Conservation (phyloP, 2,329 filamentous ascomycete species). For the Fusarium pseudocircinatum region DNA sequence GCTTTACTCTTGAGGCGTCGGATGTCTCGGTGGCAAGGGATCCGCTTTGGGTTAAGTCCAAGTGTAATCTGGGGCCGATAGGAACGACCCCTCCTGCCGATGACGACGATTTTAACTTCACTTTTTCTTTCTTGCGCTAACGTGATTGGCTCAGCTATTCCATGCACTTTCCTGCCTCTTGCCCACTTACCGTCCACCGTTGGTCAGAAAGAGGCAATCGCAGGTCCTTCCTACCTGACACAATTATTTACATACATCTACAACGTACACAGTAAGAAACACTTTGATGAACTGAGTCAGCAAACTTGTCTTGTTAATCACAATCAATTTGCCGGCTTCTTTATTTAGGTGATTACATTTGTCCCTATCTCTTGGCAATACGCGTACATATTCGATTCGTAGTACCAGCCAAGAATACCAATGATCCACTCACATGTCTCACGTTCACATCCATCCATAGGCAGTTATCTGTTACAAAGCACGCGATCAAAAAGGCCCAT, state of each 20-base stretch:
- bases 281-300: neutral
- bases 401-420: neutral
- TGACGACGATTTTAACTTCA: constrained; percentile 15
- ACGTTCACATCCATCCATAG: neutral
- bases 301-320: neutral
- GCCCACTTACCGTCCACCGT: neutral
- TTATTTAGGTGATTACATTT: neutral
- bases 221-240: neutral
- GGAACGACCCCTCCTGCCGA: constrained; percentile 11
- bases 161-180: neutral
- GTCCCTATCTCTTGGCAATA: neutral
- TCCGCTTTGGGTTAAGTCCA: constrained; percentile 26
- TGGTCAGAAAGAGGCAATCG: neutral
- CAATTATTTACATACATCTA: neutral
- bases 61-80: constrained; percentile 24
- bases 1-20: constrained; percentile 22
- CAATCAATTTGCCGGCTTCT: neutral
- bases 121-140: neutral
- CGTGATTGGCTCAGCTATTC: constrained; percentile 7
- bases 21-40: constrained; percentile 35
- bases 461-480: neutral
- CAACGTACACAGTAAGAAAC: neutral
- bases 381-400: neutral
- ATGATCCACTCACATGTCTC: constrained; percentile 12
- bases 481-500: neutral